These are phyloP conservation scores for Tolypocladium amazonense DNA, from an alignment of 2,329 filamentous ascomycete genomes.

Conservation along the genomic window DNA sequence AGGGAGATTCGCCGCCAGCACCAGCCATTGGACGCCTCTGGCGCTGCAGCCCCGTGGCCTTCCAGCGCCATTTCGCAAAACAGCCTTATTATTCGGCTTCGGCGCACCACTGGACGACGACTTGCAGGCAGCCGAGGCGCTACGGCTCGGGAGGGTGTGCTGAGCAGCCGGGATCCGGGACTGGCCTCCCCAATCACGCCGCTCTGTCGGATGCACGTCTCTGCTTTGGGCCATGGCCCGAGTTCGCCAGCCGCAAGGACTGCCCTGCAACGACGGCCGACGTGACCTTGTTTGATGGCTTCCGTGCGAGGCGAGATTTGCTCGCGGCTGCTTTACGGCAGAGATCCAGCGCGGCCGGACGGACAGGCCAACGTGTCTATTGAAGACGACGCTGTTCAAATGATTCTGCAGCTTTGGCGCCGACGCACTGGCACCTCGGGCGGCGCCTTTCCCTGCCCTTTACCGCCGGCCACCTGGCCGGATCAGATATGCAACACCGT, in stretches of 20 bases:
- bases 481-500: background rate
- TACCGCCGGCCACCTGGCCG: background rate
- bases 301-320: background rate
- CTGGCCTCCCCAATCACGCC: conserved; percentile 8
- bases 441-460: background rate
- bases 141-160: background rate
- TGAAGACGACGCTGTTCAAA: background rate
- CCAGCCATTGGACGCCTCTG: conserved; percentile 8
- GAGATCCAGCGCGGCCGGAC: background rate
- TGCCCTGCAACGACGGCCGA: background rate
- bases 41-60: conserved; percentile 2
- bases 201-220: conserved; percentile 8
- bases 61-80: background rate
- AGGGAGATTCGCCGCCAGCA: background rate
- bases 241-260: conserved; percentile 1
- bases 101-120: background rate
- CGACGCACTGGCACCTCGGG: background rate
- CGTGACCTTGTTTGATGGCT: background rate
- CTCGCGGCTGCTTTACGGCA: background rate
- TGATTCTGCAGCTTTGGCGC: background rate
- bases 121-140: conserved; percentile 3
- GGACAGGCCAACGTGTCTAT: background rate
- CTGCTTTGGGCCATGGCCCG: conserved; percentile 6
- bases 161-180: conserved; percentile 6
- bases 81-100: conserved; percentile 9